phyloP scores from a whole-genome alignment of 176 grass and related monocot genomes.

The Phoenix dactylifera region DNA sequence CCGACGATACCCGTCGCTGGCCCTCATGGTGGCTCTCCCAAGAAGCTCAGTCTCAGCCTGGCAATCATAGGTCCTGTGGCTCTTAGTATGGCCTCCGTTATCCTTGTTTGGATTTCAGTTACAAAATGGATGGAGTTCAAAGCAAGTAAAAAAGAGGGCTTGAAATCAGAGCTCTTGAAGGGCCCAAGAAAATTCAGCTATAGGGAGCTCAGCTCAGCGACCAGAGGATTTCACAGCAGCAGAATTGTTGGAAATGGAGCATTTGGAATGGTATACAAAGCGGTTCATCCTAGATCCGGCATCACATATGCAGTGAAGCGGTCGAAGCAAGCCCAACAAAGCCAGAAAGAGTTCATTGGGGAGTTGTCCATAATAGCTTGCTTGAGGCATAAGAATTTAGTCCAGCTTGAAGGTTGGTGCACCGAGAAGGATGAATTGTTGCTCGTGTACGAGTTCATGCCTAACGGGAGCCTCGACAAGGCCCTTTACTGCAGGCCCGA shows the following conservation, averaged over 20 bases:
- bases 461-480: conserved; percentile 79
- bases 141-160: conserved; percentile 20
- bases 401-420: conserved; percentile 86
- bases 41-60: conserved; percentile 36
- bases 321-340: conserved; percentile 73
- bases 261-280: conserved; percentile 85
- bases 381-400: conserved; percentile 80
- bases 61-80: conserved; percentile 51
- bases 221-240: conserved; percentile 67
- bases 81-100: conserved; percentile 30
- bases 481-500: conserved; percentile 55
- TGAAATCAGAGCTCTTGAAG: conserved; percentile 47
- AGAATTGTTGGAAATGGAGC: conserved; percentile 63
- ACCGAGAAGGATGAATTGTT: conserved; percentile 61
- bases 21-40: conserved; percentile 10
- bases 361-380: conserved; percentile 80
- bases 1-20: conserved; percentile 1
- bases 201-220: conserved; percentile 60
- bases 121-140: conserved; percentile 38
- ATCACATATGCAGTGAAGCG: conserved; percentile 53
- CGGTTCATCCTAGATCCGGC: conserved; percentile 21
- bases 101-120: conserved; percentile 51
- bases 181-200: conserved; percentile 80
- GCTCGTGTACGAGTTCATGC: conserved; percentile 92
- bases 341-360: conserved; percentile 65